These are phyloP conservation scores for Wallacemonas rigidus DNA, from an alignment of 208 protist species.

Conservation along the genomic window DNA sequence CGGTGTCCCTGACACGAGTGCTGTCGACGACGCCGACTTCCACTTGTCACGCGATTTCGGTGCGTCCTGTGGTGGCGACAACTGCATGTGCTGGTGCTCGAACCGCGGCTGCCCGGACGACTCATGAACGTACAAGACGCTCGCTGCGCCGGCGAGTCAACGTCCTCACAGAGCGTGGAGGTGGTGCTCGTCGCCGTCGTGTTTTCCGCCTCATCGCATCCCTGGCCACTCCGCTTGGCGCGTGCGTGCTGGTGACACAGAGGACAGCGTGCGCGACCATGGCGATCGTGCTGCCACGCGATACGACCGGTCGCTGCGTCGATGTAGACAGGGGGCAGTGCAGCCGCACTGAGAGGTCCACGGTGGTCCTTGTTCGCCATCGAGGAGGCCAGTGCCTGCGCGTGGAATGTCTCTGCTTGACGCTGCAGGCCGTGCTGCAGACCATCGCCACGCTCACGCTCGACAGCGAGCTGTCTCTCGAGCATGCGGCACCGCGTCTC, in stretches of 20 bases:
- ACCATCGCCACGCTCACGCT: slow-evolving; percentile 44
- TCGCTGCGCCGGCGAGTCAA: no score
- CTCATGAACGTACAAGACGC: neutral
- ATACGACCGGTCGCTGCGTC: slow-evolving; percentile 9
- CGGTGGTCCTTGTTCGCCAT: neutral
- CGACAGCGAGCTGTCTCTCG: slow-evolving; percentile 48
- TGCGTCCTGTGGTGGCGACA: neutral
- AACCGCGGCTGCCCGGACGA: neutral
- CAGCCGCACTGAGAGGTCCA: neutral
- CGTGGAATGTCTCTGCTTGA: slow-evolving; percentile 22
- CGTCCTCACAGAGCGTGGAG: no score
- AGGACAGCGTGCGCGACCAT: slow-evolving; percentile 7
- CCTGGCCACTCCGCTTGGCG: neutral
- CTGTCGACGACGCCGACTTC: neutral
- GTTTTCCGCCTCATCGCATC: neutral
- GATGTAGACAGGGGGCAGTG: slow-evolving; percentile 3
- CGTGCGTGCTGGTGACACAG: slow-evolving; percentile 19
- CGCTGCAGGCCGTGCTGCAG: slow-evolving; percentile 38
- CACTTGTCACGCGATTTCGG: neutral
- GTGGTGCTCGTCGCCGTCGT: neutral
- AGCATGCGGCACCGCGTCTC: slow-evolving; percentile 51
- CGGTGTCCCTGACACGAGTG: neutral
- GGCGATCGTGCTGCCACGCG: slow-evolving; percentile 12
- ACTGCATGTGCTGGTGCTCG: neutral
- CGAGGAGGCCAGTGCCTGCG: slow-evolving; percentile 11